A percentile compares a stretch with the other conserved stretches of the same genome.
These are phyloP conservation scores for Pelargonium cotyledonis DNA, from an alignment of 441 rosid species.

Conservation along the genomic window DNA sequence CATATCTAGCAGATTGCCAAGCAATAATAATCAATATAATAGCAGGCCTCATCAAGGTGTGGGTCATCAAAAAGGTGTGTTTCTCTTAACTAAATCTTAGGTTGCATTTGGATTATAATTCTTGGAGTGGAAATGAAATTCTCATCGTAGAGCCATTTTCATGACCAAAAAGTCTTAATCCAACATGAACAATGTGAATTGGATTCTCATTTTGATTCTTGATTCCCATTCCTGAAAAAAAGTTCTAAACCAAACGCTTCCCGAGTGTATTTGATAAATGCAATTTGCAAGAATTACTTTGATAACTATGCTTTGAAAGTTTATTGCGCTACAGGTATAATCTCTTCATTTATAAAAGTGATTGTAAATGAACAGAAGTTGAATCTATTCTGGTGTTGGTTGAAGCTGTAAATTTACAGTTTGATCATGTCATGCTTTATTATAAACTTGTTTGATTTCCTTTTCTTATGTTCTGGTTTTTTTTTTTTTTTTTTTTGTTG, in stretches of 20 bases:
- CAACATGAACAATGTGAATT: too few species aligned
- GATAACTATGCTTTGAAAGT: background rate
- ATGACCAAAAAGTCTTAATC: too few species aligned
- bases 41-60: constrained; percentile 50
- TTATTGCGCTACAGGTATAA: background rate
- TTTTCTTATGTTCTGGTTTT: too few species aligned
- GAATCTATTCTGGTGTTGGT: background rate
- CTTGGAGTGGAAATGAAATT: too few species aligned
- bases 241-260: background rate
- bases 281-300: background rate
- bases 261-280: background rate
- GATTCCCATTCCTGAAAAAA: background rate
- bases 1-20: constrained; percentile 42
- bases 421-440: background rate
- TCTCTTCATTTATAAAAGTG: background rate
- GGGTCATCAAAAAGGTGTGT: constrained; percentile 68
- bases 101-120: too few species aligned
- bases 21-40: constrained; percentile 42
- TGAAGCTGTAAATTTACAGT: background rate
- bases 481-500: too few species aligned
- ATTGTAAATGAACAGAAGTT: background rate
- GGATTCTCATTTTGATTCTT: too few species aligned
- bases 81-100: background rate
- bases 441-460: background rate
- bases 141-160: too few species aligned